Percentiles rank a stretch among this genome's conserved stretches.
Conservation (phyloP, 805 yeast genomes). For the Yarrowia divulgata region DNA sequence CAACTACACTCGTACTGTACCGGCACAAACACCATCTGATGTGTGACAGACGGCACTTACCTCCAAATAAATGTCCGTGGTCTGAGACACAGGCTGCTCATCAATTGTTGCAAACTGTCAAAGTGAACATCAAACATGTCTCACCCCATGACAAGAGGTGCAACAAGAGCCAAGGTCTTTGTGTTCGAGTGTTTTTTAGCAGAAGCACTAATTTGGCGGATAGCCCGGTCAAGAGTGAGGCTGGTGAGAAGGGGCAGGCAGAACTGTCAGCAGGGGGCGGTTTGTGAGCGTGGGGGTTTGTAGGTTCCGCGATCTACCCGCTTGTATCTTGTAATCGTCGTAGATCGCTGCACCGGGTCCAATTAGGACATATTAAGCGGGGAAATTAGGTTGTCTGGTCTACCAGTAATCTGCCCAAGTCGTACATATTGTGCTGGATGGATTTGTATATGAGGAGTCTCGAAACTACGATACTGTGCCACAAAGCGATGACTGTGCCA, state of each 20-base stretch:
- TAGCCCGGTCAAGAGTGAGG: no score
- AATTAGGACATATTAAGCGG: constrained; percentile 33
- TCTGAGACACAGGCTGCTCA: constrained; percentile 32
- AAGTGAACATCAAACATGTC: constrained; percentile 29
- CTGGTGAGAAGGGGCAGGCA: no score
- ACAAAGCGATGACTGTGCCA: no score
- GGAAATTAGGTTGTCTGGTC: constrained; percentile 3
- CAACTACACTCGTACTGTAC: no score
- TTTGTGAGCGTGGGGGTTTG: no score
- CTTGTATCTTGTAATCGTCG: background rate
- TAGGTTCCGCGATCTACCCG: no score
- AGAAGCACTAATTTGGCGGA: no score
- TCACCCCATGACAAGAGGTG: constrained; percentile 11
- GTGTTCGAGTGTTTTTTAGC: no score
- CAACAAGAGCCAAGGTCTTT: background rate
- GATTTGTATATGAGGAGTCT: constrained; percentile 4
- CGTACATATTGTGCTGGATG: no score
- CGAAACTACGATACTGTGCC: no score
- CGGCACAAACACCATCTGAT: background rate
- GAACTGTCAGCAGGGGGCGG: no score
- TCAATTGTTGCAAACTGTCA: no score
- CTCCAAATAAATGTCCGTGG: constrained; percentile 9
- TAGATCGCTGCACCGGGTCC: constrained; percentile 17
- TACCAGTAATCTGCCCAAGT: constrained; percentile 9
- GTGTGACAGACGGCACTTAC: background rate